Conservation (phyloP, 495 filamentous ascomycete genomes). For the Annulohypoxylon moriforme region DNA sequence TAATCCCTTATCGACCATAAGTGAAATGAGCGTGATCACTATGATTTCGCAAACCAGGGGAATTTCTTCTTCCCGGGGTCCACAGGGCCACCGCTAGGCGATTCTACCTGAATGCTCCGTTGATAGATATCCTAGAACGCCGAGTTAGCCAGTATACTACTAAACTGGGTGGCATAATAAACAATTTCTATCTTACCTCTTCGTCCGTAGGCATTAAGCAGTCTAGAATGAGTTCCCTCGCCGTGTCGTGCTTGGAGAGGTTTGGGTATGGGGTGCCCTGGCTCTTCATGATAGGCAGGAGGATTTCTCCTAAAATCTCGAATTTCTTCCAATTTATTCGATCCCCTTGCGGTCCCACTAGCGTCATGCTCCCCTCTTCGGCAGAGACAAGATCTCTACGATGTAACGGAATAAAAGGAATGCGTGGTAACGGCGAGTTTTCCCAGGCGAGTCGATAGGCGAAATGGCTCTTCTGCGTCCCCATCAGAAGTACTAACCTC, state of each 20-base stretch:
- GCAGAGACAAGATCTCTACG: constrained; percentile 89
- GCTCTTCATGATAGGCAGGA: constrained; percentile 89
- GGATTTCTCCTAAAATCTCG: constrained; percentile 92
- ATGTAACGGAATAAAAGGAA: constrained; percentile 94
- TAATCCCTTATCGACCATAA: background rate
- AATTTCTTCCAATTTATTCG: constrained; percentile 99
- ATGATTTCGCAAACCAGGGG: constrained; percentile 64
- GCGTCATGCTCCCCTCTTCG: constrained; percentile 91
- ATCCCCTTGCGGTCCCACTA: constrained; percentile 76
- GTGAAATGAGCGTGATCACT: constrained; percentile 15
- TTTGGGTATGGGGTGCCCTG: constrained; percentile 85
- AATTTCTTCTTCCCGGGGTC: constrained; percentile 66
- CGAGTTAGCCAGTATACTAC: constrained; percentile 39
- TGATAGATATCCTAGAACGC: constrained; percentile 68
- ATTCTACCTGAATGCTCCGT: constrained; percentile 67
- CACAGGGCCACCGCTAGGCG: constrained; percentile 48
- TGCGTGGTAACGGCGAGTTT: constrained; percentile 87
- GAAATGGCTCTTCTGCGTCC: constrained; percentile 87
- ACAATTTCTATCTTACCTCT: constrained; percentile 57
- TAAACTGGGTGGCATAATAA: constrained; percentile 2
- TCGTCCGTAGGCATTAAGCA: constrained; percentile 67
- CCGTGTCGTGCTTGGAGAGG: constrained; percentile 71
- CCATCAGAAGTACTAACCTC: constrained; percentile 90
- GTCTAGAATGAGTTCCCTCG: constrained; percentile 79
- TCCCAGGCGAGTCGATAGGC: constrained; percentile 97